Conservation (phyloP, 1,139 yeast genomes). For the Debaryomyces coudertii region DNA sequence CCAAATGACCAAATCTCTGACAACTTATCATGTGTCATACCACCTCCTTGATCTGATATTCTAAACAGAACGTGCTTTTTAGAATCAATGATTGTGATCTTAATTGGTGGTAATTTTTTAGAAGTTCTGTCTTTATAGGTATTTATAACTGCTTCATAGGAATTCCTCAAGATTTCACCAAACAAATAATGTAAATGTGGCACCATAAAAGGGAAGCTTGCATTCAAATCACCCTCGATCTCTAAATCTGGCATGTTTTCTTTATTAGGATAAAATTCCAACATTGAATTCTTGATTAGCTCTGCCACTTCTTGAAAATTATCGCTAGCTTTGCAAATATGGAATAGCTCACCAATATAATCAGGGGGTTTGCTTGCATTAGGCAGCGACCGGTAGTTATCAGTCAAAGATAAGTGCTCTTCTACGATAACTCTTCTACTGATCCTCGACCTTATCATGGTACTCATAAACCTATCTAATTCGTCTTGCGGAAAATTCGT, state of each 20-base stretch:
- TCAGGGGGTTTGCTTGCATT: constrained; percentile 58
- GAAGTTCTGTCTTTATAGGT: constrained; percentile 34
- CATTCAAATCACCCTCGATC: constrained; percentile 66
- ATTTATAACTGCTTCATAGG: constrained; percentile 75
- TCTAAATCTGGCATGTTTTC: constrained; percentile 72
- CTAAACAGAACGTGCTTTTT: constrained; percentile 71
- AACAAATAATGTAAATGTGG: constrained; percentile 84
- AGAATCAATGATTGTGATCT: constrained; percentile 69
- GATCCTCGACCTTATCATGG: constrained; percentile 80
- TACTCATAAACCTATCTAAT: constrained; percentile 73
- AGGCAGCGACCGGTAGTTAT: constrained; percentile 53
- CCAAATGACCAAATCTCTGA: constrained; percentile 84
- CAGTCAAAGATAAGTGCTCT: constrained; percentile 80
- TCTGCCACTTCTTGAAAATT: constrained; percentile 60
- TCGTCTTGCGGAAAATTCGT: constrained; percentile 62
- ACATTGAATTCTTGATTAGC: constrained; percentile 45
- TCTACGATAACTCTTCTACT: constrained; percentile 89
- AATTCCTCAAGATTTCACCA: constrained; percentile 84
- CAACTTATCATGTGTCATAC: constrained; percentile 61
- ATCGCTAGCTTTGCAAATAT: constrained; percentile 74
- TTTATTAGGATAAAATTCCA: constrained; percentile 53
- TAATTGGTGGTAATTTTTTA: constrained; percentile 63
- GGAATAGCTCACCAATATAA: constrained; percentile 85
- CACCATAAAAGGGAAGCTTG: constrained; percentile 78
- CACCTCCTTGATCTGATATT: constrained; percentile 91